phyloP scores from a whole-genome alignment of 2,329 filamentous ascomycete genomes.

The Paecilomyces dactylethromorphus region DNA sequence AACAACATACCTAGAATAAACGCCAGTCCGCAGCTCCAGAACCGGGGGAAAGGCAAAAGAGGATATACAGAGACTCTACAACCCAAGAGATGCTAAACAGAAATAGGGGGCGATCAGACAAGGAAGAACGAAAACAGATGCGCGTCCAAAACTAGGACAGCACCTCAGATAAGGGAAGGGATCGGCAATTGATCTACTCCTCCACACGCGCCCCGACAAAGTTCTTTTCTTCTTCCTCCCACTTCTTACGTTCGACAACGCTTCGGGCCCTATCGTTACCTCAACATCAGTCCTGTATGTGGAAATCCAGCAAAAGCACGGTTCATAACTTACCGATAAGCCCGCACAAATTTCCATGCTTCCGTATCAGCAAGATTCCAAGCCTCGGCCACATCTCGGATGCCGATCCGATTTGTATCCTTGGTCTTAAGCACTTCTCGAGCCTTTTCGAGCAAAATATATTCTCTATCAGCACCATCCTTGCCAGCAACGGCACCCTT shows the following conservation, averaged over 20 bases:
- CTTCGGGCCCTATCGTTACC: constrained; percentile 40
- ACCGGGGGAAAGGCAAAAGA: not conserved
- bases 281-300: constrained; percentile 1
- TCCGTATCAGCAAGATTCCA: constrained; percentile 60
- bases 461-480: constrained; percentile 35
- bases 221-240: constrained; percentile 54
- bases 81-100: not conserved
- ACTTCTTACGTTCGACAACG: constrained; percentile 50
- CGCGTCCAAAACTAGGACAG: not conserved
- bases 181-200: not conserved
- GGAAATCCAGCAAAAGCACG: not conserved
- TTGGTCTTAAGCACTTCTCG: constrained; percentile 38
- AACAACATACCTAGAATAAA: not conserved
- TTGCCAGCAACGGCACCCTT: constrained; percentile 31
- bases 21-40: not conserved
- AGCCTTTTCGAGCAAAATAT: constrained; percentile 45
- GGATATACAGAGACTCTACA: not conserved
- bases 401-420: constrained; percentile 28
- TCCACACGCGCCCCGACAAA: constrained; percentile 43
- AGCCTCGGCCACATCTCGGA: constrained; percentile 41
- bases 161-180: not conserved
- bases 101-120: not conserved
- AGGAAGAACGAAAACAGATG: not conserved
- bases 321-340: constrained; percentile 38
- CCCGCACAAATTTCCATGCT: constrained; percentile 57